Conservation (phyloP, 75 land plant genomes). For the Pinus taeda region DNA sequence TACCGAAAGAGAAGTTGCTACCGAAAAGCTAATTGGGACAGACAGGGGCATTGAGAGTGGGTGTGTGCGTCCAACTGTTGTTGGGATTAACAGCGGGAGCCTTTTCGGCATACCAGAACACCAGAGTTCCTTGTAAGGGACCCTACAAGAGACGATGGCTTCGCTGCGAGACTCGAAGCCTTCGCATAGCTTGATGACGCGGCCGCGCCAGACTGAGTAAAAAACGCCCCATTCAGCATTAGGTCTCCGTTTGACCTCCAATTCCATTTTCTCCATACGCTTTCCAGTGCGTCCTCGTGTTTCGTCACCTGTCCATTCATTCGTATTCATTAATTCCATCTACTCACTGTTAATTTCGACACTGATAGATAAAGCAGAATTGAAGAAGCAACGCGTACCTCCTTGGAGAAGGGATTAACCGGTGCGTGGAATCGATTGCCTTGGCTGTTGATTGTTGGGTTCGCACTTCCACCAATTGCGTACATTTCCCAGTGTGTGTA, state of each 20-base stretch:
- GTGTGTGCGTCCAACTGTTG: too few relatives aligned
- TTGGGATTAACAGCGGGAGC: conserved; percentile 2
- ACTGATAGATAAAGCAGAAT: too few relatives aligned
- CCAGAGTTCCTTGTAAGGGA: conserved; percentile 17
- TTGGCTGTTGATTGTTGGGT: conserved; percentile 88
- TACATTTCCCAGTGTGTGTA: conserved; percentile 96
- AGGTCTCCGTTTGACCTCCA: conserved; percentile 55
- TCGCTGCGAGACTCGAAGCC: conserved; percentile 24
- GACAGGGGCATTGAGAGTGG: background rate
- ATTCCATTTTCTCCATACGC: conserved; percentile 31
- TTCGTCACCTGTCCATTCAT: background rate
- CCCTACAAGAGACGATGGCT: conserved; percentile 23
- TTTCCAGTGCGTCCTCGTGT: conserved; percentile 27
- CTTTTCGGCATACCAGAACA: conserved; percentile 16
- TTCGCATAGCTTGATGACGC: conserved; percentile 21
- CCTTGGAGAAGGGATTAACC: conserved; percentile 39
- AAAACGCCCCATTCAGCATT: conserved; percentile 51
- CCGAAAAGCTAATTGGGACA: background rate
- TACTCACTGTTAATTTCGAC: too few relatives aligned
- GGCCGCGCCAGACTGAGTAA: conserved; percentile 23
- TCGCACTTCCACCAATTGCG: conserved; percentile 89
- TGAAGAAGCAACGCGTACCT: conserved; percentile 33
- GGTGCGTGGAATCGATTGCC: conserved; percentile 88
- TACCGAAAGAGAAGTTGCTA: background rate
- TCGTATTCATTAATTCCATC: too few relatives aligned